These are phyloP conservation scores for Polygonum maritimum DNA, from an alignment of 148 eudicot species.

Conservation along the genomic window DNA sequence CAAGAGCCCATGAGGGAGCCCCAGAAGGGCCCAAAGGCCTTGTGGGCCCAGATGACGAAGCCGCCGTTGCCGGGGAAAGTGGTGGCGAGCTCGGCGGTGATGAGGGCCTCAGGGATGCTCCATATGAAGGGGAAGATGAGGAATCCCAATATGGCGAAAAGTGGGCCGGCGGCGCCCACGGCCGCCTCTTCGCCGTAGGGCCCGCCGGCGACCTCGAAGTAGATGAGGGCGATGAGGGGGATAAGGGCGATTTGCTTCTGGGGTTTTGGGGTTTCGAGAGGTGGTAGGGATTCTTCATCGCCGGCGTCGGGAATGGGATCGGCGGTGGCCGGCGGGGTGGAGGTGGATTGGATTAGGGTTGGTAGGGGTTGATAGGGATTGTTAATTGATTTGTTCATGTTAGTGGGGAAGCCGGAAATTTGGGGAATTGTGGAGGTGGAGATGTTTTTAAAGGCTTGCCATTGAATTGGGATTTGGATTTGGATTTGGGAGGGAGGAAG, in stretches of 20 bases:
- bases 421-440: too few relatives aligned
- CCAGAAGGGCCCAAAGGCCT: conserved; percentile 33
- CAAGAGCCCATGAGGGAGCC: conserved; percentile 35
- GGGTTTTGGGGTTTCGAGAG: not conserved
- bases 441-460: not conserved
- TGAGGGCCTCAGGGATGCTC: conserved; percentile 34
- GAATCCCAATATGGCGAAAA: conserved; percentile 25
- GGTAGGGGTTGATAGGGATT: conserved; percentile 1
- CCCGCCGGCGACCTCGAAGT: conserved; percentile 37
- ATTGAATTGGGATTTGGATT: not conserved
- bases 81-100: conserved; percentile 43
- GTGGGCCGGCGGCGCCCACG: conserved; percentile 25
- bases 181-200: conserved; percentile 33
- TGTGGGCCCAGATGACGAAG: conserved; percentile 32
- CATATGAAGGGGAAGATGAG: conserved; percentile 34
- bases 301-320: not conserved
- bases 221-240: conserved; percentile 31
- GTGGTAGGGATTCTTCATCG: conserved; percentile 1
- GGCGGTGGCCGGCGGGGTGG: not conserved
- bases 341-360: not conserved
- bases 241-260: conserved; percentile 21
- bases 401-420: not conserved
- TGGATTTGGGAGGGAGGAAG: not conserved
- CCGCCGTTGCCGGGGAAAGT: conserved; percentile 36
- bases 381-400: not conserved